A percentile compares a stretch with the other conserved stretches of the same genome.
phyloP scores from a whole-genome alignment of 495 filamentous ascomycete genomes.

The Aspergillus conjunctus region DNA sequence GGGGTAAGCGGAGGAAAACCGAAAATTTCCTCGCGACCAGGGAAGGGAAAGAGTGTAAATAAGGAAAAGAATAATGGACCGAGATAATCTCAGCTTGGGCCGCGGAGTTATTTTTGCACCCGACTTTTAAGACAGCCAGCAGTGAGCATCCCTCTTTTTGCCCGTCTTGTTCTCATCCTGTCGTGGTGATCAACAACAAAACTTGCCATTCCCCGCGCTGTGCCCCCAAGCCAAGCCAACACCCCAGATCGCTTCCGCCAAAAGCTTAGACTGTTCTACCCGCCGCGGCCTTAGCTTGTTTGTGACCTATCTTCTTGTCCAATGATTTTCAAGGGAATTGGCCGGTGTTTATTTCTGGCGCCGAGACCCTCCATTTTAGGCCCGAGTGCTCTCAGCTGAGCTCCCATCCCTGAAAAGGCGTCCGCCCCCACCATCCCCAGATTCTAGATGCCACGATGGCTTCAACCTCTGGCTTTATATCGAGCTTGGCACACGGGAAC shows the following conservation, averaged over 20 bases:
- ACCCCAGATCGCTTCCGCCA: constrained; percentile 10
- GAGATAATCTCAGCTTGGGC: background rate
- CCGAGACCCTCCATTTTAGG: background rate
- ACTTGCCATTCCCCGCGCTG: constrained; percentile 1
- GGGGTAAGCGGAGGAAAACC: background rate
- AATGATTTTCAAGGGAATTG: background rate
- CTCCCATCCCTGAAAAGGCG: background rate
- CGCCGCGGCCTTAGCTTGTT: background rate
- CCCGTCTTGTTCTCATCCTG: background rate
- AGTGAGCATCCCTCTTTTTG: background rate
- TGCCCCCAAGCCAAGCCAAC: constrained; percentile 4
- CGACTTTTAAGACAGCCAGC: background rate
- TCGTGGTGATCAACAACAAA: background rate
- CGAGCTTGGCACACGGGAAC: too few species aligned
- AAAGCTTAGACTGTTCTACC: background rate
- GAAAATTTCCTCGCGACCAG: background rate
- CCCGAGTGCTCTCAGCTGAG: background rate
- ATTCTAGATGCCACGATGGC: background rate
- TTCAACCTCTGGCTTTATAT: too few species aligned
- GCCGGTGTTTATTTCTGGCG: background rate
- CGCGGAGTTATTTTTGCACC: constrained; percentile 10
- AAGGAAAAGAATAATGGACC: background rate
- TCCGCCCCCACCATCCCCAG: background rate
- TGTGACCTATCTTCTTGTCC: background rate
- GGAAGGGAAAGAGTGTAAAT: background rate